Evolutionary conservation across 2,329 filamentous ascomycete genomes (phyloP), one percentile per base, ranked within the genome.

Genomic region (Neofusicoccum laricinum): DNA sequence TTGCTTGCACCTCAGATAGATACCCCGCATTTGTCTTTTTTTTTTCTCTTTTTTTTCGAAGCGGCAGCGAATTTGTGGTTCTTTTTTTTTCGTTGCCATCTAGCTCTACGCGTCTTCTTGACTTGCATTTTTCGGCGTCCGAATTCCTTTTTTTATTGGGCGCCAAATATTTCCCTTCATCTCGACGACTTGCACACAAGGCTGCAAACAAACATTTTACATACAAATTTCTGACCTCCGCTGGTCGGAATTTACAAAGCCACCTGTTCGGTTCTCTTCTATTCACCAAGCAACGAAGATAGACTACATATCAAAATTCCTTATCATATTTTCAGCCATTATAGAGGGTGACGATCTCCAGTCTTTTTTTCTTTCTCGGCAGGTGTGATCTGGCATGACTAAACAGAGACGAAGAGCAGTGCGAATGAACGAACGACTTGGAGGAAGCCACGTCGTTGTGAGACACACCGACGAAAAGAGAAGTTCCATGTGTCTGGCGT

Each of bases 1-100:
- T 38, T 46, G 55, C 25, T 59, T 59, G 55, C n/a, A 46, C 55
- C 46, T 59, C 55, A 59, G 55, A 46, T 46, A 59, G 55, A 59
- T 59, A 59, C 55, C 55, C 55, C 55, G 41, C 41, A 46, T 40
- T 55, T 43, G 21, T 59, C 40, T 46, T 30, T 21, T 15, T 38
- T 21, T 34, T 45, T 6, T 34, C 1, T 45, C 15, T 46, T 43
- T 30, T 45, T 2, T 21, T 21, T n/a, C n/a, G 15, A n/a, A 57
- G 51, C 21, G 51, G 21, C 36, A 57, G 21, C 17, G 19, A 43
- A 21, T 30, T 17, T 21, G 50, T 41, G 17, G 15, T n/a, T 2
- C 17, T 41, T 57, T 41, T 21, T 45, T n/a, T 7, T 36, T 59
- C 30, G 17, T 32, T 40, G 14, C 15, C n/a, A 17, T 32, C 14